These are phyloP conservation scores for Scenedesmus sp. DNA, from an alignment of 163 green algal genomes.

Conservation along the genomic window DNA sequence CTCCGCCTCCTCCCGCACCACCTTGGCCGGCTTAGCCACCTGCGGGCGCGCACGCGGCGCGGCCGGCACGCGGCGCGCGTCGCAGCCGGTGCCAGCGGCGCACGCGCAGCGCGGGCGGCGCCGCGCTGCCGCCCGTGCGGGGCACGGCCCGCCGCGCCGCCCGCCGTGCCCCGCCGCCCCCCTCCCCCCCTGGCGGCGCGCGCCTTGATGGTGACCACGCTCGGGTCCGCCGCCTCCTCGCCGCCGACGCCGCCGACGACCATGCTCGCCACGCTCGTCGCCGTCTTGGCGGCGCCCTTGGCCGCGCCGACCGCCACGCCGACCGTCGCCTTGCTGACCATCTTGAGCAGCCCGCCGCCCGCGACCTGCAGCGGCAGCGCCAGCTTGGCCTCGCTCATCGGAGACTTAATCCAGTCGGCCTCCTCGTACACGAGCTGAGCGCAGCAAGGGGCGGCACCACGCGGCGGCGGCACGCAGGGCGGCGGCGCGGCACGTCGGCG, in stretches of 20 bases:
- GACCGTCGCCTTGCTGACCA: not conserved
- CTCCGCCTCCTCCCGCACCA: slow-evolving; percentile 21
- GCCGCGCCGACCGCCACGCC: not conserved
- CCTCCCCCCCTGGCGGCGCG: too few relatives aligned
- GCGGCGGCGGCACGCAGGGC: not conserved
- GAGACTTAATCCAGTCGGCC: slow-evolving; percentile 24
- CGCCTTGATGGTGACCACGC: too few relatives aligned
- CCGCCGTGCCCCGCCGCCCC: too few relatives aligned
- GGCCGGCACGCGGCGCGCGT: too few relatives aligned
- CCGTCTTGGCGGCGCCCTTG: too few relatives aligned
- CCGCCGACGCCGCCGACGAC: too few relatives aligned
- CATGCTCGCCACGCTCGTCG: too few relatives aligned
- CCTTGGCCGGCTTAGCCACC: slow-evolving; percentile 36
- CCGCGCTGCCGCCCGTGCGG: too few relatives aligned
- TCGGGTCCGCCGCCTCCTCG: too few relatives aligned
- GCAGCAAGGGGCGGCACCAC: not conserved
- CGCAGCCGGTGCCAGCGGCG: too few relatives aligned
- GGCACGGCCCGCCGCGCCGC: too few relatives aligned
- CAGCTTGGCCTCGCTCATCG: slow-evolving; percentile 24
- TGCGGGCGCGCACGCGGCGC: not conserved
- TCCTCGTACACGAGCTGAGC: slow-evolving; percentile 34
- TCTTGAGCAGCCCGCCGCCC: slow-evolving; percentile 27
- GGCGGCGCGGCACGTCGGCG: not conserved
- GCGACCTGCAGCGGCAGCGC: slow-evolving; percentile 9
- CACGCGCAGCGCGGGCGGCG: too few relatives aligned